Conservation (phyloP, 257 asterid species). For the Plantago major region DNA sequence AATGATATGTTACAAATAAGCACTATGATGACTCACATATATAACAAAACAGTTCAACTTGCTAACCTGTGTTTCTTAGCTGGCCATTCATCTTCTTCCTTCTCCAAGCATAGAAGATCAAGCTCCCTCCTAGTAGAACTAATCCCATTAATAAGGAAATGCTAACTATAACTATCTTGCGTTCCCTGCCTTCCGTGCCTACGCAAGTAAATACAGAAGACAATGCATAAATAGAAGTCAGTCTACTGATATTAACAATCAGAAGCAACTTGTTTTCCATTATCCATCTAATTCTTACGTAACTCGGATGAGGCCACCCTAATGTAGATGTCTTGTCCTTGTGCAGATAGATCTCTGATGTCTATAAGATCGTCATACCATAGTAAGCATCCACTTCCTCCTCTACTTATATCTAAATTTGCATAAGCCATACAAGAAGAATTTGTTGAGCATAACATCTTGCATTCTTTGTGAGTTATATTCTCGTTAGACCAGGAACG, state of each 20-base stretch:
- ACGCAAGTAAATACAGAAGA: background rate
- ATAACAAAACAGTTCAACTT: background rate
- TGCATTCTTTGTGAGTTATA: constrained; percentile 18
- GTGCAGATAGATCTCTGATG: constrained; percentile 17
- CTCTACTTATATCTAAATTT: constrained; percentile 13
- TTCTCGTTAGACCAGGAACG: constrained; percentile 16
- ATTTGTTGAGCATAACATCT: constrained; percentile 18
- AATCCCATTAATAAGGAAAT: constrained; percentile 4
- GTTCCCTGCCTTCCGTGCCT: constrained; percentile 12
- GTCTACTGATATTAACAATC: no score
- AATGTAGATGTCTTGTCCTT: constrained; percentile 23
- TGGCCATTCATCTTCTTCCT: constrained; percentile 13
- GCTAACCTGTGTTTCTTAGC: constrained; percentile 11
- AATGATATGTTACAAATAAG: no score
- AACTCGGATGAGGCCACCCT: constrained; percentile 24
- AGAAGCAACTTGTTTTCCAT: no score
- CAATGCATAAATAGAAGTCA: no score
- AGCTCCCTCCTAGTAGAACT: constrained; percentile 10
- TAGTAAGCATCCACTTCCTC: constrained; percentile 20
- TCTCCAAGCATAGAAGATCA: background rate
- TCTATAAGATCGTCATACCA: constrained; percentile 21
- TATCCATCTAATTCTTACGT: constrained; percentile 5
- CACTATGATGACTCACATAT: background rate
- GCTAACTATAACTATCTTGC: background rate
- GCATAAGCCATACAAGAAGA: constrained; percentile 27